Conservation (phyloP, 2,329 filamentous ascomycete species). For the Venturia carpophila region DNA sequence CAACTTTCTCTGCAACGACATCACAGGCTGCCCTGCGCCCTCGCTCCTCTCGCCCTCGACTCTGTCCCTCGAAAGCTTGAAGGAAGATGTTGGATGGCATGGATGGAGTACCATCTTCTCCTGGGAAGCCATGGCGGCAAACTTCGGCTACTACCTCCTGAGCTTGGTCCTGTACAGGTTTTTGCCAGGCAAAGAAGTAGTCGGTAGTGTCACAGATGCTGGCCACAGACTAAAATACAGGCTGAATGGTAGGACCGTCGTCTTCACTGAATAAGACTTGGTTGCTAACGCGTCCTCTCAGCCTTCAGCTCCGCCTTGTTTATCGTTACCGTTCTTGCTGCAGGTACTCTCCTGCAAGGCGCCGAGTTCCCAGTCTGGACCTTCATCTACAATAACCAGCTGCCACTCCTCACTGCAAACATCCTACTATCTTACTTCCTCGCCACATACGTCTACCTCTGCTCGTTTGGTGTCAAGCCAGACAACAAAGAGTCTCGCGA, state of each 20-base stretch:
- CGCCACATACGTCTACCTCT: constrained; percentile 71
- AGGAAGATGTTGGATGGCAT: constrained; percentile 76
- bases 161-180: constrained; percentile 67
- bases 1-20: constrained; percentile 83
- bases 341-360: constrained; percentile 69
- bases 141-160: constrained; percentile 69
- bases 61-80: constrained; percentile 63
- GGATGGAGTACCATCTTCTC: constrained; percentile 65
- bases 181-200: constrained; percentile 63
- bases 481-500: constrained; percentile 65
- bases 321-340: constrained; percentile 61
- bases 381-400: constrained; percentile 84
- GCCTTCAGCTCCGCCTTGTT: constrained; percentile 69
- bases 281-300: constrained; percentile 31
- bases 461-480: constrained; percentile 69
- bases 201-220: constrained; percentile 61
- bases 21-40: constrained; percentile 82
- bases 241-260: constrained; percentile 46
- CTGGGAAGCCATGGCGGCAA: constrained; percentile 59
- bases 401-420: constrained; percentile 77
- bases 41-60: constrained; percentile 66
- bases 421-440: constrained; percentile 66
- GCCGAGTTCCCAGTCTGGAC: constrained; percentile 83
- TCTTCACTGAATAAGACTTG: background rate
- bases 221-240: constrained; percentile 75